Base-by-base conservation (phyloP, 2,329 filamentous ascomycete genomes). In the Fusarium nygamai region DNA sequence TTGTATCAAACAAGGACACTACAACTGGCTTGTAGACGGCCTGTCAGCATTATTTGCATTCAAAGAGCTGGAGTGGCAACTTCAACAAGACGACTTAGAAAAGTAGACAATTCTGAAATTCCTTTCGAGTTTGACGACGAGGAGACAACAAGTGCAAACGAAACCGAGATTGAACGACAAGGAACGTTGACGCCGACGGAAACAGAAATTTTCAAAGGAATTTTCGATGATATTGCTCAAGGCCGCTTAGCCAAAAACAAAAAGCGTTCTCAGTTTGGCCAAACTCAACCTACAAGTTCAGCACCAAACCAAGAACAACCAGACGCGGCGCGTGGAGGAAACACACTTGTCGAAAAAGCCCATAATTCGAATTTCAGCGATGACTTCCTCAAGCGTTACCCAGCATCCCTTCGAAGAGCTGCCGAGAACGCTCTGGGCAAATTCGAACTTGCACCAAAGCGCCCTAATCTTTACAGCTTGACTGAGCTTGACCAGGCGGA, bases 1-100 rank as follows among this genome's bases (percentile, higher is more conserved):
- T 86, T 95, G 12, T 94, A 94, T 79, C 91, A 93, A 73, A 94
- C 93, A 10, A 85, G 88, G 67, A 94, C 92, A 0, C 86, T 84
- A 19, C 78, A 81, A 29, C 79, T 78, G 8, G 76, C 76, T 39
- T 72, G 80, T 17, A 79, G 78, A 44, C 67, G 61, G 60, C 79
- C 73, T 54, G 73, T 68, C 22, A 78, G 66, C 69, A 76, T 77
- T 62, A 53, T 67, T 29, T 60, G 71, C 54, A 46, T 77, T 64
- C 71, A 76, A 65, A 62, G 72, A 50, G 77, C 76, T 16, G 67
- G 78, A 54, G 24, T 70, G 20, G 43, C 75, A 63, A 78, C 67
- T 51, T 61, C 61, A 38, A 47, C 36, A 19, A 71, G 53, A 36
- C 66, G 65, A 46, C 50, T 50, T 17, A 69, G 61, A 58, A 75